Percentiles rank a stretch among this genome's conserved stretches.
Evolutionary conservation across 2,329 filamentous ascomycete genomes (phyloP).

Genomic region (Aspergillus costaricaensis): DNA sequence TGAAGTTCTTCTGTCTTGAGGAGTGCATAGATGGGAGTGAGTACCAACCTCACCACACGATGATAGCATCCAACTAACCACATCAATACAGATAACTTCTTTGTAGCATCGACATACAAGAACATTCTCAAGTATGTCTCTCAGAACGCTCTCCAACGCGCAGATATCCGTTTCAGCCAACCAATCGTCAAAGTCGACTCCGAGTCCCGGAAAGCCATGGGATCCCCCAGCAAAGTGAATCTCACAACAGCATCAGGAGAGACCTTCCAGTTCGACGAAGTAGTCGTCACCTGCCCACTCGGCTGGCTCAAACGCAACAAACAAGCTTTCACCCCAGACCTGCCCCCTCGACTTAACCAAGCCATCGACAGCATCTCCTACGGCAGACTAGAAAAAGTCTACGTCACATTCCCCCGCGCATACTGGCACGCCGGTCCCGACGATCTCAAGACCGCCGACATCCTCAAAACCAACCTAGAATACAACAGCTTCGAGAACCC

Average conservation of each 20-base stretch:
- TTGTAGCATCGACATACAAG: slow-evolving; percentile 63
- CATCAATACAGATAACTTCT: slow-evolving; percentile 55
- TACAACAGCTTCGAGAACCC: slow-evolving; percentile 47
- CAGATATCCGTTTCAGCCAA: slow-evolving; percentile 51
- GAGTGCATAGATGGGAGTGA: slow-evolving; percentile 64
- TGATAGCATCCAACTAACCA: not conserved
- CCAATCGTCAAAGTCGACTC: slow-evolving; percentile 46
- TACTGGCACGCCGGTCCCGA: slow-evolving; percentile 66
- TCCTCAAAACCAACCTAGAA: not conserved
- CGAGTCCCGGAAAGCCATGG: slow-evolving; percentile 17
- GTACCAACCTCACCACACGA: slow-evolving; percentile 16
- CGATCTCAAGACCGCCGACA: slow-evolving; percentile 18
- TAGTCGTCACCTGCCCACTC: slow-evolving; percentile 55
- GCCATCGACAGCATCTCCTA: slow-evolving; percentile 54
- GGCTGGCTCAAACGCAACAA: slow-evolving; percentile 56
- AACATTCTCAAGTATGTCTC: slow-evolving; percentile 59
- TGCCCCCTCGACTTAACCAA: slow-evolving; percentile 44
- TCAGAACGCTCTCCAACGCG: slow-evolving; percentile 48
- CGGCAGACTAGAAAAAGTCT: slow-evolving; percentile 51
- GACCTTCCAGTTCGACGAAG: slow-evolving; percentile 50
- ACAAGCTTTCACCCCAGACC: slow-evolving; percentile 46
- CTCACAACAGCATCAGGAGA: slow-evolving; percentile 43
- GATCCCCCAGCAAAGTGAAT: slow-evolving; percentile 44
- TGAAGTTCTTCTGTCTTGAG: slow-evolving; percentile 67
- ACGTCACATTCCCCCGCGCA: slow-evolving; percentile 69